phyloP scores from a whole-genome alignment of 2,329 filamentous ascomycete genomes.

The Ascochyta pisi region DNA sequence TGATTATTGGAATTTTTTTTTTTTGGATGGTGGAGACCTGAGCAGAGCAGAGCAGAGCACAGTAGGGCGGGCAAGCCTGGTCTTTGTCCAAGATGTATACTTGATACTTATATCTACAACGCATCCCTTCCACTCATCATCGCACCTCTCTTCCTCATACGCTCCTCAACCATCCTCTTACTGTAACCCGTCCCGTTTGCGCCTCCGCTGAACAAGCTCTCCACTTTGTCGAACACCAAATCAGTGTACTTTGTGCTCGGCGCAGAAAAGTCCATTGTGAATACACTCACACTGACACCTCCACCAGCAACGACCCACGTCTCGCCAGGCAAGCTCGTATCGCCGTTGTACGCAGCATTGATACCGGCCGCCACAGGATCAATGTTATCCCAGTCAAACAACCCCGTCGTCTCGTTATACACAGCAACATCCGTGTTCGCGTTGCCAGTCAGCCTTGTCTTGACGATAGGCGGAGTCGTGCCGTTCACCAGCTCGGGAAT shows the following conservation, averaged over 20 bases:
- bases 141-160: conserved; percentile 26
- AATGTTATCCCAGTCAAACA: conserved; percentile 60
- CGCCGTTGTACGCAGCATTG: conserved; percentile 60
- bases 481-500: conserved; percentile 54
- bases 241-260: conserved; percentile 45
- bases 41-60: background rate
- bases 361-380: conserved; percentile 55
- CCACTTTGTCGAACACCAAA: conserved; percentile 27
- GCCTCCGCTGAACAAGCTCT: conserved; percentile 16
- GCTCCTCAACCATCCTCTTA: conserved; percentile 26
- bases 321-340: conserved; percentile 60
- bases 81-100: background rate
- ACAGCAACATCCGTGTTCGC: conserved; percentile 57
- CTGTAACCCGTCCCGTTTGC: conserved; percentile 22
- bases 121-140: conserved; percentile 17
- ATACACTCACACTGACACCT: conserved; percentile 54
- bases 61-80: background rate
- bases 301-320: conserved; percentile 56
- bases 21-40: background rate
- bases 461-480: conserved; percentile 54
- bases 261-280: conserved; percentile 60
- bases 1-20: background rate
- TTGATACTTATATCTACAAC: background rate
- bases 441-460: conserved; percentile 59
- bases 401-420: conserved; percentile 52